A percentile compares a stretch with the other conserved stretches of the same genome.
These are phyloP conservation scores for Prosopis cineraria DNA, from an alignment of 306 rosid species.

Conservation along the genomic window DNA sequence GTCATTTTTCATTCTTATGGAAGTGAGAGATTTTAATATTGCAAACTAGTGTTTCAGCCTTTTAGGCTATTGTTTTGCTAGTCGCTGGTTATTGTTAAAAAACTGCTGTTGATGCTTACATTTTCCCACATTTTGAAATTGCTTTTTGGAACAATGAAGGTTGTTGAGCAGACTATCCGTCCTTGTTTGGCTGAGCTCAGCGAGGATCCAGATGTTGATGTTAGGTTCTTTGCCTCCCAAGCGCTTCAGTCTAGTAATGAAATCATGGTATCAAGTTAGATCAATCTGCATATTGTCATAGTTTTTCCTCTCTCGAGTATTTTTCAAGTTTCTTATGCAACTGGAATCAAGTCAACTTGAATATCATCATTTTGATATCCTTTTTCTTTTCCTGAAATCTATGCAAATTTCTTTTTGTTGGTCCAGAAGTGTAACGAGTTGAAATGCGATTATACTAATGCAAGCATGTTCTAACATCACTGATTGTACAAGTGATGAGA, in stretches of 20 bases:
- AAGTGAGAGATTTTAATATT: background rate
- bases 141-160: constrained; percentile 55
- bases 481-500: background rate
- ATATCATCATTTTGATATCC: constrained; percentile 26
- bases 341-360: constrained; percentile 35
- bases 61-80: background rate
- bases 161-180: constrained; percentile 81
- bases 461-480: constrained; percentile 1
- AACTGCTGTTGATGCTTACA: background rate
- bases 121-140: constrained; percentile 16
- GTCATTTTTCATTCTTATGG: background rate
- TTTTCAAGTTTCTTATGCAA: constrained; percentile 28
- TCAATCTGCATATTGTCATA: constrained; percentile 31
- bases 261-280: constrained; percentile 86
- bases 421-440: constrained; percentile 32
- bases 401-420: constrained; percentile 20
- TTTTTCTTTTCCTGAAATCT: constrained; percentile 27
- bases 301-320: background rate
- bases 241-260: constrained; percentile 82
- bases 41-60: constrained; percentile 20
- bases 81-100: background rate
- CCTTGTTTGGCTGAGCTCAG: constrained; percentile 90
- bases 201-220: constrained; percentile 99
- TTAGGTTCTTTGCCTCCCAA: constrained; percentile 90
- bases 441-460: constrained; percentile 25